Evolutionary conservation across 768 basidiomycete genomes (phyloP).

Genomic region (Punctularia strigosozonata): DNA sequence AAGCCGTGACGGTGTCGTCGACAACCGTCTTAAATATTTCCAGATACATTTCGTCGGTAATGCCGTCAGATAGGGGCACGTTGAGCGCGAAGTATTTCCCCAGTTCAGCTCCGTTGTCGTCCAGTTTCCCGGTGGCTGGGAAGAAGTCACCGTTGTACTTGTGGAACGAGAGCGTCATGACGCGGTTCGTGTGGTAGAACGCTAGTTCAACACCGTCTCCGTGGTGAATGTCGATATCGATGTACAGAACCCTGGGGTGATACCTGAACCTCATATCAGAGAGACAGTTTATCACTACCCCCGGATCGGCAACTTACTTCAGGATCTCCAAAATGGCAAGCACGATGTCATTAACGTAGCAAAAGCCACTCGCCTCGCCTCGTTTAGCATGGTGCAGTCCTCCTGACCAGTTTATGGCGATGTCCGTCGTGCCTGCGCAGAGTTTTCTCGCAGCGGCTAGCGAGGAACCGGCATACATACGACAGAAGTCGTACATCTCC

Average conservation of each 20-base stretch:
- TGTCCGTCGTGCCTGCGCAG: slow-evolving; percentile 77
- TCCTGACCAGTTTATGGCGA: slow-evolving; percentile 98
- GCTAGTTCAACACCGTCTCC: slow-evolving; percentile 98
- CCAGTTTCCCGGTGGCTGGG: slow-evolving; percentile 91
- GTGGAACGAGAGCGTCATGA: slow-evolving; percentile 98
- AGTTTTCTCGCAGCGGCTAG: slow-evolving; percentile 87
- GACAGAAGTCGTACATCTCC: slow-evolving; percentile 90
- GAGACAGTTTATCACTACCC: neutral
- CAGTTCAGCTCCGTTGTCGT: slow-evolving; percentile 78
- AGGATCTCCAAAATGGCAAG: slow-evolving; percentile 88
- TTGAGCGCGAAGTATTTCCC: slow-evolving; percentile 96
- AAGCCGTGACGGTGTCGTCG: slow-evolving; percentile 84
- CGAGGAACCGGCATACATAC: slow-evolving; percentile 88
- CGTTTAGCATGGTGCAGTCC: slow-evolving; percentile 98
- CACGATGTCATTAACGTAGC: slow-evolving; percentile 96
- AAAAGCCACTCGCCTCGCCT: slow-evolving; percentile 96
- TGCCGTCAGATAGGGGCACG: slow-evolving; percentile 89
- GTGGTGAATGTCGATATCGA: slow-evolving; percentile 99
- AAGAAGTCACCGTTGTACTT: slow-evolving; percentile 99
- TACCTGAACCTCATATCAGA: slow-evolving; percentile 40
- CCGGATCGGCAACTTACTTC: slow-evolving; percentile 14
- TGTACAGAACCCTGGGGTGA: slow-evolving; percentile 90
- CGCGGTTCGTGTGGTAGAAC: slow-evolving; percentile 96
- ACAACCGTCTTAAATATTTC: slow-evolving; percentile 93
- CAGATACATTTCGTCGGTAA: slow-evolving; percentile 96